These are phyloP conservation scores for Citrus glauca DNA, from an alignment of 345 rosid species.

Conservation along the genomic window DNA sequence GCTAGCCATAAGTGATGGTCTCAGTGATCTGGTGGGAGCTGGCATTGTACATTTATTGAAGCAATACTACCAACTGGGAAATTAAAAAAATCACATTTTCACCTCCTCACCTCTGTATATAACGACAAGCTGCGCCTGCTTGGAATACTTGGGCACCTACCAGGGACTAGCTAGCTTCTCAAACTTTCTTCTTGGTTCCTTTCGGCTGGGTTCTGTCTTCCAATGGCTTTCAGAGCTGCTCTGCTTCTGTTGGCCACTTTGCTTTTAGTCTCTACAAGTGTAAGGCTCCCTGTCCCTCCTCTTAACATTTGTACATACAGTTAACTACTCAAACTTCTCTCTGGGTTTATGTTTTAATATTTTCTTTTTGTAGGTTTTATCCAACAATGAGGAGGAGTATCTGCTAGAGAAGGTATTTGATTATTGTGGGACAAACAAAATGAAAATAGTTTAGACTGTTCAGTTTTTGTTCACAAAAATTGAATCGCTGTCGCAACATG, in stretches of 20 bases:
- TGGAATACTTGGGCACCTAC: not conserved
- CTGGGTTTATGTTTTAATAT: not conserved
- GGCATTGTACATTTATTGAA: conserved; percentile 16
- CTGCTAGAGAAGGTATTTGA: conserved; percentile 19
- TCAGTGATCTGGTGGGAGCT: conserved; percentile 10
- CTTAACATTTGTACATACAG: not conserved
- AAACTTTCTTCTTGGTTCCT: not conserved
- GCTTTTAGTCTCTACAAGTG: conserved; percentile 28
- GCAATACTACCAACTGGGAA: not conserved
- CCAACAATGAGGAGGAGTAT: conserved; percentile 12
- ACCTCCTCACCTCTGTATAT: not conserved
- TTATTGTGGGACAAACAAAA: not conserved
- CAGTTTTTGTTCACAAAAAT: not conserved
- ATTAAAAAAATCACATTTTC: not conserved
- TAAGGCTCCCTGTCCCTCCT: conserved; percentile 10
- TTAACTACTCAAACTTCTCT: not conserved
- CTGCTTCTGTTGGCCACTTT: conserved; percentile 27
- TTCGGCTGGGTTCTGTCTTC: not conserved
- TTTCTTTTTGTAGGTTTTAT: conserved; percentile 19
- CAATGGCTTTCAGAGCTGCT: conserved; percentile 36
- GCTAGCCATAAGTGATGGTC: conserved; percentile 5
- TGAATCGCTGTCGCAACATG: not conserved
- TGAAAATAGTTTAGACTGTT: too few relatives aligned
- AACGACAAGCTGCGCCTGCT: not conserved
- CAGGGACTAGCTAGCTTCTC: not conserved